Conservation (phyloP, 1,284 basidiomycete genomes). For the Puccinia triticina region DNA sequence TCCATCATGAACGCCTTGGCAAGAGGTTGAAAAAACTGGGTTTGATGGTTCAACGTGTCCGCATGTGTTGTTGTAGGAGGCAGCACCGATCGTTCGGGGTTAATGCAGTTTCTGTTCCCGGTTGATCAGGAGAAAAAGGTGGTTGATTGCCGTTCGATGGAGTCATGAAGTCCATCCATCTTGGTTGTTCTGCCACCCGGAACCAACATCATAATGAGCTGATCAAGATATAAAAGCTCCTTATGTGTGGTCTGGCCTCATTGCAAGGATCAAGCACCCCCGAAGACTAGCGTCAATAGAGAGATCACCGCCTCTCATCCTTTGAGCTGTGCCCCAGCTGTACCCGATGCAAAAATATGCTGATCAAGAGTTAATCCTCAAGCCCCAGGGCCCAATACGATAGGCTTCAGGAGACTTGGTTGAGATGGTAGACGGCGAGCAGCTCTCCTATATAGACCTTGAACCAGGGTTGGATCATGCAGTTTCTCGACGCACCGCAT, state of each 20-base stretch:
- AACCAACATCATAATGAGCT: not conserved
- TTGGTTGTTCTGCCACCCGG: no score
- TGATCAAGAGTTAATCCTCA: no score
- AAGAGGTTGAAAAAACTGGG: not conserved
- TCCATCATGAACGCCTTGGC: not conserved
- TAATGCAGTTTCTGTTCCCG: not conserved
- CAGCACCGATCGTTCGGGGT: not conserved
- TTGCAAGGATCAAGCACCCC: not conserved
- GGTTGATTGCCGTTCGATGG: not conserved
- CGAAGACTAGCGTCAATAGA: not conserved
- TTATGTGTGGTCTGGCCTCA: not conserved
- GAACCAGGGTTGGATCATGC: not conserved
- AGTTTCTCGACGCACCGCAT: no score
- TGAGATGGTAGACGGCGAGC: not conserved
- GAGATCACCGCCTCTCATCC: not conserved
- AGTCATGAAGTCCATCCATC: not conserved
- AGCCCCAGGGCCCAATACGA: not conserved
- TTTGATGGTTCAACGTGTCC: no score
- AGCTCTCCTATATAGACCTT: not conserved
- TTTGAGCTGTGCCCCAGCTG: not conserved
- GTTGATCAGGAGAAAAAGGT: slow-evolving; percentile 7
- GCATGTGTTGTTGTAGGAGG: no score
- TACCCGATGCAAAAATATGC: no score
- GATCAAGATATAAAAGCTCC: not conserved
- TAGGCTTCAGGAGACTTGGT: slow-evolving; percentile 11